Evolutionary conservation across 2,329 filamentous ascomycete species (phyloP).

Genomic region (Raffaelea ambrosiae): DNA sequence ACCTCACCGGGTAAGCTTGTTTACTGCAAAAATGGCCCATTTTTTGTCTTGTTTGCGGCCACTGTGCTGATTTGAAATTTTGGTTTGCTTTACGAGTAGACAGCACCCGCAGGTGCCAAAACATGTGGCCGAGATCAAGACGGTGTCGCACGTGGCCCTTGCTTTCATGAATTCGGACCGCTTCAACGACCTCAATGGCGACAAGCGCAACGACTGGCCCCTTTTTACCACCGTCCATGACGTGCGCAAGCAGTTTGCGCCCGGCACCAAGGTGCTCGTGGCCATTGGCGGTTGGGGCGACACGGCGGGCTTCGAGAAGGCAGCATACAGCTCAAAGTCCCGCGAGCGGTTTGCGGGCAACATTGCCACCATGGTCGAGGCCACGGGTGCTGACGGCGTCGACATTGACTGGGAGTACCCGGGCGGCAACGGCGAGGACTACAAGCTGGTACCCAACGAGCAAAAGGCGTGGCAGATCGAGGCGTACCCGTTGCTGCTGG

Average conservation of each 20-base stretch:
- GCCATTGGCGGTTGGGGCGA: conserved; percentile 73
- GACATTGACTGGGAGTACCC: conserved; percentile 62
- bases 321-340: conserved; percentile 40
- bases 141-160: conserved; percentile 49
- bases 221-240: conserved; percentile 43
- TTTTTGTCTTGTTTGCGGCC: too few relatives aligned
- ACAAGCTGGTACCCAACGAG: conserved; percentile 52
- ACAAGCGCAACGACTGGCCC: conserved; percentile 31
- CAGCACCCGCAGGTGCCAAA: conserved; percentile 37
- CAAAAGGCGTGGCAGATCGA: conserved; percentile 51
- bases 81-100: conserved; percentile 21
- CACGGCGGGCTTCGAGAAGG: conserved; percentile 51
- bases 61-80: too few relatives aligned
- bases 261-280: conserved; percentile 54
- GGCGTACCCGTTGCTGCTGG: conserved; percentile 52
- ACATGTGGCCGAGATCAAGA: conserved; percentile 21
- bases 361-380: conserved; percentile 52
- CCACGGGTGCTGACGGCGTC: conserved; percentile 54
- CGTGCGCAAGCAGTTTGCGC: conserved; percentile 38
- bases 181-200: conserved; percentile 37
- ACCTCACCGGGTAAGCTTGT: conserved; percentile 38
- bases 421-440: conserved; percentile 60
- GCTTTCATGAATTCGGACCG: conserved; percentile 47
- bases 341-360: conserved; percentile 55
- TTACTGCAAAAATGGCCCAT: too few relatives aligned